Conservation (phyloP, 495 filamentous ascomycete species). For the Trichoderma erinaceum region DNA sequence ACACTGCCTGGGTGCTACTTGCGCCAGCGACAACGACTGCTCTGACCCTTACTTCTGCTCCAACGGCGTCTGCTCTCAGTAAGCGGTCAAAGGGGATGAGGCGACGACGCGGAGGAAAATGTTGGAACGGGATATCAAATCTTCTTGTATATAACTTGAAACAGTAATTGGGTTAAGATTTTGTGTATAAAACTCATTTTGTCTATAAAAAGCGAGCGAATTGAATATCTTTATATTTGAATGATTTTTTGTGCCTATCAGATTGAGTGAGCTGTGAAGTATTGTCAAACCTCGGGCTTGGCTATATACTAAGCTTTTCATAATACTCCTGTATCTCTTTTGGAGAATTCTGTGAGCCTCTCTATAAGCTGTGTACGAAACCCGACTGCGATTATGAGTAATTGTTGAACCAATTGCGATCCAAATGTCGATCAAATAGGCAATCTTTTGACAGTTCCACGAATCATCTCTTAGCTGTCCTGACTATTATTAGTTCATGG, state of each 20-base stretch:
- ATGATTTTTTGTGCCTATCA: neutral
- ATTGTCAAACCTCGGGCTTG: neutral
- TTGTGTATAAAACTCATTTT: neutral
- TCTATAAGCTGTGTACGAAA: too few relatives aligned
- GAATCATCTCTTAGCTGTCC: too few relatives aligned
- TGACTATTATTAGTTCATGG: too few relatives aligned
- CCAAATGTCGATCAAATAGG: too few relatives aligned
- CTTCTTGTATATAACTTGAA: neutral
- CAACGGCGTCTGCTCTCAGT: conserved; percentile 4
- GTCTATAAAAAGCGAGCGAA: conserved; percentile 1
- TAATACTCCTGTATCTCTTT: too few relatives aligned
- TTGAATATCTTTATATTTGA: neutral
- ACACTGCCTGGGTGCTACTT: conserved; percentile 2
- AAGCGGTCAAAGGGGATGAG: neutral
- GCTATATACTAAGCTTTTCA: too few relatives aligned
- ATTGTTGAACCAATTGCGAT: neutral
- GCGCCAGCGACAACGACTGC: neutral
- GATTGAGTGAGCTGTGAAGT: neutral
- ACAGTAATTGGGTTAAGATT: neutral
- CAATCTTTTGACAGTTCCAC: too few relatives aligned
- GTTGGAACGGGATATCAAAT: neutral
- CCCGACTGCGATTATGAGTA: neutral
- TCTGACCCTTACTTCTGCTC: conserved; percentile 3
- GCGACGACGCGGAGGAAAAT: neutral
- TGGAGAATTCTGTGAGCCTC: too few relatives aligned